Evolutionary conservation across 805 yeast species (phyloP).

Genomic region (Candida chauliodis): DNA sequence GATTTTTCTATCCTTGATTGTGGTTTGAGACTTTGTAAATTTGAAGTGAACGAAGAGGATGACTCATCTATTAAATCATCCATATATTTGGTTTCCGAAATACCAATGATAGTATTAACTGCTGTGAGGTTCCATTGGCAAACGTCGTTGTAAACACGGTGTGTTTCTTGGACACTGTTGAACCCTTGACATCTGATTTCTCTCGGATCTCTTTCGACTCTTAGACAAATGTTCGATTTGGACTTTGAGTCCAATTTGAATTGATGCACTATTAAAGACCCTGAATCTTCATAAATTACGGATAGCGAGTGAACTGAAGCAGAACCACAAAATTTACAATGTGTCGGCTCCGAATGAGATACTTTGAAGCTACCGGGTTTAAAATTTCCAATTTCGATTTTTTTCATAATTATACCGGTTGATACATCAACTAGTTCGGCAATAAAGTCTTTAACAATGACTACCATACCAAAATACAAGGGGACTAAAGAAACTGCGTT

Average conservation of each 20-base stretch:
- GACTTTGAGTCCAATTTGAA: conserved; percentile 70
- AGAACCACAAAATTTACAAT: conserved; percentile 89
- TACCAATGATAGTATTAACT: conserved; percentile 70
- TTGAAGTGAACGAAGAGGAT: background rate
- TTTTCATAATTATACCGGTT: conserved; percentile 67
- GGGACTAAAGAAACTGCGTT: conserved; percentile 6
- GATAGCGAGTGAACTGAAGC: conserved; percentile 73
- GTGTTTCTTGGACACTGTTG: conserved; percentile 67
- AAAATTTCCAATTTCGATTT: conserved; percentile 59
- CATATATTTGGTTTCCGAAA: conserved; percentile 9
- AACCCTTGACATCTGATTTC: conserved; percentile 89
- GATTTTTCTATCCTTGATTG: background rate
- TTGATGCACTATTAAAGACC: conserved; percentile 66
- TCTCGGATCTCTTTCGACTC: conserved; percentile 90
- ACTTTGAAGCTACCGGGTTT: conserved; percentile 60
- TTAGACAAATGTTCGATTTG: conserved; percentile 73
- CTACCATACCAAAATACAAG: conserved; percentile 71
- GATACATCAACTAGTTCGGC: conserved; percentile 77
- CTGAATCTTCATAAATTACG: conserved; percentile 62
- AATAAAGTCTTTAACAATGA: conserved; percentile 50
- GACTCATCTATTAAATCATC: conserved; percentile 8
- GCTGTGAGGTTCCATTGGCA: conserved; percentile 80
- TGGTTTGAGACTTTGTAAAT: conserved; percentile 1
- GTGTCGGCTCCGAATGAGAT: conserved; percentile 81
- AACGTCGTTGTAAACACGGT: conserved; percentile 61